These are phyloP conservation scores for Monosporascus sp. DNA, from an alignment of 2,329 filamentous ascomycete genomes.

Conservation along the genomic window DNA sequence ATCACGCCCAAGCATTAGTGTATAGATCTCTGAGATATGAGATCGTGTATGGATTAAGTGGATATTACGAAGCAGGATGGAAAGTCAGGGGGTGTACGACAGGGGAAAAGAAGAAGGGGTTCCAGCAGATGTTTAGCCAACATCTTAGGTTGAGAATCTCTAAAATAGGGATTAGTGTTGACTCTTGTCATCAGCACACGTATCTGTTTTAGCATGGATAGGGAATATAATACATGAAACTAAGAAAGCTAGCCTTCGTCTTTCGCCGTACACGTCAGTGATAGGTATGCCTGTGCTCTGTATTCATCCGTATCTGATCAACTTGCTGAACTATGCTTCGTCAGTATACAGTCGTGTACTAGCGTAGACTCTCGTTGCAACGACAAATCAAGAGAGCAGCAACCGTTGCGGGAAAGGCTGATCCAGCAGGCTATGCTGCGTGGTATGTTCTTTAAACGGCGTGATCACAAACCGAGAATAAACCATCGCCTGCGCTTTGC, in stretches of 20 bases:
- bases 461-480: too few relatives aligned
- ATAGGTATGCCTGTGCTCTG: background rate
- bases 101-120: slow-evolving; percentile 1
- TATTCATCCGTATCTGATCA: background rate
- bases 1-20: background rate
- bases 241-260: slow-evolving; percentile 3
- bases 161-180: slow-evolving; percentile 6
- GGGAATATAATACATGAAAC: slow-evolving; percentile 22
- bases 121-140: slow-evolving; percentile 1
- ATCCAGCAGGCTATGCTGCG: too few relatives aligned
- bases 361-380: too few relatives aligned
- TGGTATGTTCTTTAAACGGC: too few relatives aligned
- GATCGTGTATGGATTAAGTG: background rate
- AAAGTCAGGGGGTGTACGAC: background rate
- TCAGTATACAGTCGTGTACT: too few relatives aligned
- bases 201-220: slow-evolving; percentile 15
- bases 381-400: too few relatives aligned
- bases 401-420: too few relatives aligned
- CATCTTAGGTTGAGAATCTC: background rate
- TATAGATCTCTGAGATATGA: background rate
- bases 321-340: too few relatives aligned
- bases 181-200: slow-evolving; percentile 11
- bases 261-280: background rate
- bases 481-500: too few relatives aligned
- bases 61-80: background rate